Evolutionary conservation across 1,139 yeast species (phyloP).

Genomic region (Kurtzmaniella quercitrusa): DNA sequence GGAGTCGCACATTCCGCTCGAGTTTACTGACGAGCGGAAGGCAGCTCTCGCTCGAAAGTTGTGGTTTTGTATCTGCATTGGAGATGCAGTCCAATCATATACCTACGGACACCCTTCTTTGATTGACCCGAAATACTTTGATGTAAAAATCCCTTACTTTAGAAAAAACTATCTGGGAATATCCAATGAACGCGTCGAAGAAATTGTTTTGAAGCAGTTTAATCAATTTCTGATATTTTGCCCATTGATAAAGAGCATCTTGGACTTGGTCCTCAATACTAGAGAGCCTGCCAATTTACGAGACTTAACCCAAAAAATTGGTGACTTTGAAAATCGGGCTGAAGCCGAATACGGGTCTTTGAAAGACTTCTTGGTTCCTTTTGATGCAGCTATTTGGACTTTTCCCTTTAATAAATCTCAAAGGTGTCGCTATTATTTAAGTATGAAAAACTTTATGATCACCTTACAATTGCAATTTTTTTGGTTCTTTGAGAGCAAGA

Average conservation of each 20-base stretch:
- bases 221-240: conserved; percentile 23
- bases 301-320: conserved; percentile 19
- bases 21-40: conserved; percentile 19
- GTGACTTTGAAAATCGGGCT: conserved; percentile 27
- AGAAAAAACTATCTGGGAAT: conserved; percentile 24
- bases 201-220: conserved; percentile 20
- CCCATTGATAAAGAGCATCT: conserved; percentile 16
- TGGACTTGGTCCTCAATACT: conserved; percentile 23
- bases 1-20: conserved; percentile 36
- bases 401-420: conserved; percentile 30
- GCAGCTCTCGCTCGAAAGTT: conserved; percentile 47
- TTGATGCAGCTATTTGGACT: conserved; percentile 17
- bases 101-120: conserved; percentile 38
- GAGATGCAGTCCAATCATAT: conserved; percentile 31
- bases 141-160: conserved; percentile 31
- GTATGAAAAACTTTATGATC: conserved; percentile 25
- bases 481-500: conserved; percentile 24
- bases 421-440: conserved; percentile 29
- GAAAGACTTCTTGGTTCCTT: conserved; percentile 22
- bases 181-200: conserved; percentile 26
- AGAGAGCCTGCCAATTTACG: conserved; percentile 16
- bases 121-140: conserved; percentile 27
- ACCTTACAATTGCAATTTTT: conserved; percentile 26
- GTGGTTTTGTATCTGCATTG: conserved; percentile 46
- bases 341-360: conserved; percentile 20